Base-by-base conservation (phyloP, 2,329 filamentous ascomycete genomes). In the Pseudogymnoascus sp. region DNA sequence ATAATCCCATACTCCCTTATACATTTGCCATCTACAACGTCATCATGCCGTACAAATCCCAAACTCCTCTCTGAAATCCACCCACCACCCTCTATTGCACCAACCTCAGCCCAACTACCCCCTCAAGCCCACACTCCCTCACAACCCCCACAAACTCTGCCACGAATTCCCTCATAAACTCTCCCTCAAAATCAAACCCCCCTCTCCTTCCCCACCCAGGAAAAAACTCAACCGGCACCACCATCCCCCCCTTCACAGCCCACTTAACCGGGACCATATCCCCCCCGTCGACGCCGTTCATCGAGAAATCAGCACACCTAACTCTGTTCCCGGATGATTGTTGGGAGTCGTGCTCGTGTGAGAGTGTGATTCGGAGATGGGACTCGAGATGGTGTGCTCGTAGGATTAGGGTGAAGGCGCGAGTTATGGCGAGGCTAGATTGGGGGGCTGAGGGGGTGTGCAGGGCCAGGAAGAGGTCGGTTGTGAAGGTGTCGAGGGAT, bases 61-160 rank as follows among this genome's bases (percentile, higher is more conserved):
- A 56, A 56, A 56, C 50, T 56, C 29, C n/a, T 23, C 46, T 4
- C 17, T 13, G 29, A 3, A 33, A 33, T 7, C 2, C 31, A 1
- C 44, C 13, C 21, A 19, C 15, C 26, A 0, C 46, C 26, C 6
- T 19, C 46, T 56, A 56, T 10, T 21, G 50, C 29, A 56, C n/a
- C 50, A 56, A 56, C 50, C 29, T 56, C 29, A 56, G 17, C 50
- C 50, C 50, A 56, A 56, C 50, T 29, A 56, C 50, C 10, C 29
- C 50, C 50, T 56, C 50, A 56, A 56, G 50, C 11, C 50, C 50
- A 56, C 29, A 56, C 50, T 56, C 50, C 10, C 29, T 26, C n/a
- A 56, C 50, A 56, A 35, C 29, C 4, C 50, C 17, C n/a, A 56
- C 50, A 56, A 56, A 56, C 29, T 56, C 50, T 2, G n/a, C 35